Evolutionary conservation across 768 basidiomycete species (phyloP).

Genomic region (Calocybe indica): DNA sequence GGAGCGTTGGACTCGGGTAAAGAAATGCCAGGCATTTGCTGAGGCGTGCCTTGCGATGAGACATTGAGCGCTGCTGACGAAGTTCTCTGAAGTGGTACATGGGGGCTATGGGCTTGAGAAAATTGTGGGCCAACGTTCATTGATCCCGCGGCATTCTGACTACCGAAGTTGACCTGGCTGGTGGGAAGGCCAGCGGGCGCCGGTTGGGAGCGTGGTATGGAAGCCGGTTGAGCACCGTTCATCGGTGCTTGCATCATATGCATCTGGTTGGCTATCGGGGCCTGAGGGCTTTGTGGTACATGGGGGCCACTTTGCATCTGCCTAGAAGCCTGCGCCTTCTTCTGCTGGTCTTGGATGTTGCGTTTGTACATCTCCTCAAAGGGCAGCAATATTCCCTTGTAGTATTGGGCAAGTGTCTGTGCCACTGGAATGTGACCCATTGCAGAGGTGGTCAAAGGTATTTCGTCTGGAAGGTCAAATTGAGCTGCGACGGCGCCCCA

Average conservation of each 20-base stretch:
- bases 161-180: conserved; percentile 5
- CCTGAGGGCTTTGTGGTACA: no score
- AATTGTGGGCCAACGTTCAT: conserved; percentile 16
- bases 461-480: conserved; percentile 57
- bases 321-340: conserved; percentile 42
- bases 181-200: conserved; percentile 9
- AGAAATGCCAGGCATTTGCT: conserved; percentile 8
- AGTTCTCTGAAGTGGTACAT: conserved; percentile 24
- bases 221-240: no score
- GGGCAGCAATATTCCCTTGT: conserved; percentile 55
- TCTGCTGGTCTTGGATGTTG: conserved; percentile 55
- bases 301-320: conserved; percentile 13
- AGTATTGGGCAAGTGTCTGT: conserved; percentile 50
- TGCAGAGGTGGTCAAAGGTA: conserved; percentile 34
- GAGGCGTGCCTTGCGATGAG: conserved; percentile 15
- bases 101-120: conserved; percentile 18
- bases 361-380: conserved; percentile 70
- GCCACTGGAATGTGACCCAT: conserved; percentile 45
- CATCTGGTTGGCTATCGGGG: no score
- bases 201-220: no score
- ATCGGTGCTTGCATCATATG: no score
- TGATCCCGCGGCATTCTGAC: conserved; percentile 10
- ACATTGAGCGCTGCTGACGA: conserved; percentile 21
- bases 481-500: conserved; percentile 52
- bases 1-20: conserved; percentile 7